Evolutionary conservation across 331 rosid species (phyloP), one percentile per base, ranked within the genome.

Genomic region (Ulmus americana): DNA sequence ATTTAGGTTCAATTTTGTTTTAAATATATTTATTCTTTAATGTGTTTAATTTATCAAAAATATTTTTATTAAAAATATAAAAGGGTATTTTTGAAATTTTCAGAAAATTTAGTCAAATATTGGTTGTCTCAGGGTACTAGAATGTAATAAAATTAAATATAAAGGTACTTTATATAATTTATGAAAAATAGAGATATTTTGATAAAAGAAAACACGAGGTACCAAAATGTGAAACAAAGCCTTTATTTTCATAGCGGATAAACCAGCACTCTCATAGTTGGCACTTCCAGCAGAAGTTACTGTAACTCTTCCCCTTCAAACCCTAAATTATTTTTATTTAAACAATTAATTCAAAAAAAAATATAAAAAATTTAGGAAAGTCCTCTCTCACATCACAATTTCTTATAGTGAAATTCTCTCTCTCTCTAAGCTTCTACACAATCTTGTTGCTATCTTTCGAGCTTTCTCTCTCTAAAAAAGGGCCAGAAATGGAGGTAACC

Each of bases 401-500:
- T 28, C 35, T 28, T 28, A 28, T 3, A n/a, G n/a, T 28, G 35
- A 20, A 45, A 4, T n/a, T 48, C 13, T 47, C 10, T 47, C 10
- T 47, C 43, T 18, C 22, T 4, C 13, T 0, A 46, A 5, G 10
- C 40, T 61, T 44, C 2, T 28, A 28, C 3, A 28, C 35, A 28
- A 0, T 71, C 59, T 3, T 65, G 6, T 39, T 6, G n/a, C 51
- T 18, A 6, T 65, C 8, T 7, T 65, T 42, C 12, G 18, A 5
- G 39, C 14, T 74, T 51, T 44, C 62, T 66, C 72, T 16, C 57
- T 54, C 60, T 67, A 44, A 61, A 20, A 10, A 55, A 5, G 50
- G 42, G 22, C 49, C 69, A 60, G 59, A 77, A 59, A 82, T 85
- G 88, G 88, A 45, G 57, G 63, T 2, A 46, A 64, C 72, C 63